Base-by-base conservation (phyloP, 2,329 filamentous ascomycete genomes). In the Graphilbum sp. region DNA sequence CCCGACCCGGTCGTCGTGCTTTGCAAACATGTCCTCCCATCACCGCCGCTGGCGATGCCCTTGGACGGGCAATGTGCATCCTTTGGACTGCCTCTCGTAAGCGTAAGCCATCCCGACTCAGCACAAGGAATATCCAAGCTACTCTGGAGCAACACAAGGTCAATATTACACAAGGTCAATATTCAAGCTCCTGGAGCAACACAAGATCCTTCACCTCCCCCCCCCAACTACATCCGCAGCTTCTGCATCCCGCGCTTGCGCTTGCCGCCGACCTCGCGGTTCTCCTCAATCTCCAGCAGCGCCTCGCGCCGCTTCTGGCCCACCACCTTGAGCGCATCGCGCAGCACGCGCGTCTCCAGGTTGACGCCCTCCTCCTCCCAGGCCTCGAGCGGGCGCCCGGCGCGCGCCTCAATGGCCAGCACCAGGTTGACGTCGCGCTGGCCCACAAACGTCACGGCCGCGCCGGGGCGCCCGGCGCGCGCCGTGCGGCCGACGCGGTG, bases 281-380 rank as follows among this genome's bases (percentile, higher is more conserved):
- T 80, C 59, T 96, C 85, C 55, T 95, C 90, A 46, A 96, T 84
- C 58, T 92, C 84, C 49, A 95, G 58, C 55, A 88, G 55, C 1
- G 88, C 90, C 60, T 95, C 86, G 41, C 87, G 72, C 69, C 94
- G 95, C 71, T 88, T 93, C 64, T 92, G 83, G n/a, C 82, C 79
- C 6, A 98, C 90, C 34, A 84, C 57, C 67, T 93, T 95, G 52
- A 98, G 61, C 27, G 79, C 76, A 45, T 93, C 87, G 39, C 81
- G 70, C 35, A 94, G 66, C 19, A 98, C 85, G 41, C 90, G 69
- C 2, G 79, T 82, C 64, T 96, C 88, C n/a, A 98, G 62, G 59
- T 85, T 96, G 39, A 98, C 90, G 1, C 84, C 84, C 50, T 93
- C 85, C 56, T 96, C 88, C 37, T 69, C 60, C 79, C 86, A 98